phyloP scores from a whole-genome alignment of 148 eudicot genomes.

The Nyssa sinensis region DNA sequence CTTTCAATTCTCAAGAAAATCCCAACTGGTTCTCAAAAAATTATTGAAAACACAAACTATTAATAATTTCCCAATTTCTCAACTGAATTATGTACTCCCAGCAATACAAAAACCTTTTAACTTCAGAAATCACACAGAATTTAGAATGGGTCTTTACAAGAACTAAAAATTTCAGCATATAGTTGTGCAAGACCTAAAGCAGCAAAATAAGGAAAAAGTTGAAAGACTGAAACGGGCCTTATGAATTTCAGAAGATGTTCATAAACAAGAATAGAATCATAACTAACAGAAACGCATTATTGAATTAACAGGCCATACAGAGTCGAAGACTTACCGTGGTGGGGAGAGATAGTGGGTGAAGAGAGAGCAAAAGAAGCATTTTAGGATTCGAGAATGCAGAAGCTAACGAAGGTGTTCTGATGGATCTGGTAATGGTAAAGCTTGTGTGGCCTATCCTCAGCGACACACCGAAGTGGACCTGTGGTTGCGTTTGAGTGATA shows the following conservation, averaged over 20 bases:
- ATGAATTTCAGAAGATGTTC: not conserved
- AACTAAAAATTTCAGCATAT: not conserved
- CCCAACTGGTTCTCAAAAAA: constrained; percentile 38
- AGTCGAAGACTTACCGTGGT: not conserved
- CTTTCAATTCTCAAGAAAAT: not conserved
- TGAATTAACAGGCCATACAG: not conserved
- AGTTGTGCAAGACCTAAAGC: not conserved
- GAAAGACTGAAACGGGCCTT: not conserved
- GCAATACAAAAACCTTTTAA: not conserved
- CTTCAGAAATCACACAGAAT: not conserved
- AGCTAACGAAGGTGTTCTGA: not conserved
- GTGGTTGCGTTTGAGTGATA: not conserved
- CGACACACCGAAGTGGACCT: constrained; percentile 15
- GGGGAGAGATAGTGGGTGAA: not conserved
- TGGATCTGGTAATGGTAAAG: not conserved
- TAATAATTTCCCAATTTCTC: constrained; percentile 6
- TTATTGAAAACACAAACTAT: constrained; percentile 14
- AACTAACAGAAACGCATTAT: not conserved
- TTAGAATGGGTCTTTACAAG: not conserved
- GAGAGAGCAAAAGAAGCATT: not conserved
- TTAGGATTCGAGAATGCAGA: not conserved
- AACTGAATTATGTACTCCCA: not conserved
- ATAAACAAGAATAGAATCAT: not conserved
- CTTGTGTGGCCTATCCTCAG: not conserved
- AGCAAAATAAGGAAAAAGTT: not conserved